Evolutionary conservation across 1,139 yeast genomes (phyloP), one percentile per base, ranked within the genome.

Genomic region (Geotrichum fermentans): DNA sequence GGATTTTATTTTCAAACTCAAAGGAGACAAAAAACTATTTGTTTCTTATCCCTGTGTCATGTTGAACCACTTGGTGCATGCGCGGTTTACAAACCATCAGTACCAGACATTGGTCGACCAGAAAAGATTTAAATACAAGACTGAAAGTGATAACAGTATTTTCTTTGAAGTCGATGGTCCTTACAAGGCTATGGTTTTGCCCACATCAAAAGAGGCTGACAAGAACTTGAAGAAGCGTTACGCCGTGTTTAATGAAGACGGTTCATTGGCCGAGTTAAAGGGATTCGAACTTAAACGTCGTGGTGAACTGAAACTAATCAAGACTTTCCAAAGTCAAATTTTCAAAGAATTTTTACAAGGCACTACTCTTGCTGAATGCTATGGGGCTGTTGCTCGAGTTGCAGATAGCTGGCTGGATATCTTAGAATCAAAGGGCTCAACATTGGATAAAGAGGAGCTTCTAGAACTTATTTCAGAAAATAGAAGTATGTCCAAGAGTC

Each of bases 111-210:
- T 90, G 48, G 78, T 78, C 1, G 96, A 90, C 61, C 80, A 87
- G 0, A 74, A 73, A 1, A 76, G 73, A 10, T 77, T 80, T 64
- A 79, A 78, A 56, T 92, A 90, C 66, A 79, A 82, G 48, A 84
- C 90, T 0, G 78, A 77, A 50, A 82, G 94, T 18, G 98, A 94
- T 61, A 94, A 94, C 65, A 85, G 97, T 18, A 94, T 94, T 65
- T 92, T 92, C 68, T 94, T 94, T 60, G 99, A 94, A 66, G 96
- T 94, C 22, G 99, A 94, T 72, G 99, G 99, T 11, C 99, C 99
- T 0, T 94, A 94, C 66, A 85, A 82, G 60, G 98, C 98, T 0
- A 94, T 94, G 98, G 79, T 94, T 53, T 74, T 94, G 51, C 99
- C 99, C 8, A 89, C 98, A 0, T 92, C 98, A 0, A 88, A 88